Evolutionary conservation across 441 rosid species (phyloP), one percentile per base, ranked within the genome.

Genomic region (Populus hybrid): DNA sequence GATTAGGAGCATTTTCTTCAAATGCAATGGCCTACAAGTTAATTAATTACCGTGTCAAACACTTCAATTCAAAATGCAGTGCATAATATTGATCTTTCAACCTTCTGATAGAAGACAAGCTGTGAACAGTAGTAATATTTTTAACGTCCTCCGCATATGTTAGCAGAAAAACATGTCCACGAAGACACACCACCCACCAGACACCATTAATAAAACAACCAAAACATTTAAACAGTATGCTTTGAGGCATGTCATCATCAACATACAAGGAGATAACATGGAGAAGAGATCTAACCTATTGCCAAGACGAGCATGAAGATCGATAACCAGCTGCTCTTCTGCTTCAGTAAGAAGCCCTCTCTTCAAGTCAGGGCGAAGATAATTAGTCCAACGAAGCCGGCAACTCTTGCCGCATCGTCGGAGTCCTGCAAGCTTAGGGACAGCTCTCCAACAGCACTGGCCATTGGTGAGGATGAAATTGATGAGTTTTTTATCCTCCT

Each of bases 391-490:
- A 67, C 99, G 87, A 35, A 93, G 89, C 74, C 99, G 89, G 87
- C 99, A 95, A 76, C 99, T 93, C 85, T 95, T 95, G 2, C 99
- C 99, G 76, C 99, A 93, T 59, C 99, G 90, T 61, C 93, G 81
- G 79, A 95, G 82, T 85, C 99, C 99, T 79, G 99, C 93, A 78
- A 93, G 98, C 84, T 93, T 95, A 23, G 98, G 98, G 68, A 95
- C 92, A 69, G 97, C 97, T 78, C 99, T 86, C 99, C 99, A 95
- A 77, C 97, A 93, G 79, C 97, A 95, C 81, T 93, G 98, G 76
- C 99, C 99, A 84, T 95, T 94, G 73, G 92, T 90, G 89, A 95
- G 92, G 79, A 95, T 94, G 88, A 93, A 93, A 86, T 85, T 91
- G 87, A 95, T 90, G 78, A 95, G 99, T 81, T 94, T 93, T 90